phyloP scores from a whole-genome alignment of 2,329 filamentous ascomycete genomes.

The Xylariaceae sp. region DNA sequence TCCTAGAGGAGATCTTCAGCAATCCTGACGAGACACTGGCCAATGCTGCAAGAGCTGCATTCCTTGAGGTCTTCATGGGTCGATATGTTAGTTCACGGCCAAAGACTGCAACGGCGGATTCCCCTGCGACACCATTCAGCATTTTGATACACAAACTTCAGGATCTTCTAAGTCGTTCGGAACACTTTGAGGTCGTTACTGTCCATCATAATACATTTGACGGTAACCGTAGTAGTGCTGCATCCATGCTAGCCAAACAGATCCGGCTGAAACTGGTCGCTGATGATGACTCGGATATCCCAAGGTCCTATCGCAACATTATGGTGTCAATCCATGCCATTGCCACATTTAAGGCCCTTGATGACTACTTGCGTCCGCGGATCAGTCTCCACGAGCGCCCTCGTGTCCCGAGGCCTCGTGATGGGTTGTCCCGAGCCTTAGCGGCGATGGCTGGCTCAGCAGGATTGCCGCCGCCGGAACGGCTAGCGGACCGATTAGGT shows the following conservation, averaged over 20 bases:
- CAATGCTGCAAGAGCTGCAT: slow-evolving; percentile 74
- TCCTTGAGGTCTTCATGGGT: slow-evolving; percentile 92
- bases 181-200: slow-evolving; percentile 97
- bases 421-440: slow-evolving; percentile 68
- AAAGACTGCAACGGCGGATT: slow-evolving; percentile 66
- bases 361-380: slow-evolving; percentile 91
- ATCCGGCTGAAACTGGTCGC: slow-evolving; percentile 86
- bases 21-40: slow-evolving; percentile 65
- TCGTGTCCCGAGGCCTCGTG: slow-evolving; percentile 61
- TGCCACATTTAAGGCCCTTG: slow-evolving; percentile 93
- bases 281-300: slow-evolving; percentile 89
- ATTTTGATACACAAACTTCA: slow-evolving; percentile 92
- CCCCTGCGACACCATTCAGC: slow-evolving; percentile 82
- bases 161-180: slow-evolving; percentile 91
- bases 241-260: slow-evolving; percentile 96
- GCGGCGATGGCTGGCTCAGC: slow-evolving; percentile 77
- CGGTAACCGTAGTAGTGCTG: slow-evolving; percentile 84
- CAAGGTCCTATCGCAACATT: slow-evolving; percentile 83
- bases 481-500: slow-evolving; percentile 49
- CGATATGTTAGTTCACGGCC: slow-evolving; percentile 66
- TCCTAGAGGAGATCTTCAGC: slow-evolving; percentile 80
- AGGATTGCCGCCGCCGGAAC: slow-evolving; percentile 57
- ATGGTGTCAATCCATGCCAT: slow-evolving; percentile 99
- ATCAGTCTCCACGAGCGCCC: slow-evolving; percentile 81
- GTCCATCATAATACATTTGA: slow-evolving; percentile 92